Base-by-base conservation (phyloP, 2,329 filamentous ascomycete genomes). In the Aspergillus fischeri region DNA sequence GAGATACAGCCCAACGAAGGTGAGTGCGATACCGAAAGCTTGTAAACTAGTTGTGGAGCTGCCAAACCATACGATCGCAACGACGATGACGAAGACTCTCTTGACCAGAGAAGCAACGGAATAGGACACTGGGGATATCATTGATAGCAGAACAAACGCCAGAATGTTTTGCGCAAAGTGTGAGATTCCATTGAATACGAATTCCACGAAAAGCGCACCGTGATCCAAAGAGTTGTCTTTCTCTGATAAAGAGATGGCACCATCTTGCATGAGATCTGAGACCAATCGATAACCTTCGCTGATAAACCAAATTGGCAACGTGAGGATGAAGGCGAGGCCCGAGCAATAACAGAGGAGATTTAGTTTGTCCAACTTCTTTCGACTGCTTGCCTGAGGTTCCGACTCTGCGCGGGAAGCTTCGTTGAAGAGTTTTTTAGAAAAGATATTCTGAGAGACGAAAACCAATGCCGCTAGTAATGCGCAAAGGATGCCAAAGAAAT, bases 301-400 rank as follows among this genome's bases (percentile, higher is more conserved):
- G 84, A 91, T 92, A 61, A 97, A 84, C 94, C 94, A 99, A 53
- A 97, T 90, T 1, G 94, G 94, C 11, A 88, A 75, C 0, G 92
- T 97, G 54, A 97, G 81, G 55, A 96, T 67, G 66, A 99, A 96
- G 0, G 94, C 94, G 64, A 97, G 81, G 20, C 90, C 91, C 0
- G 92, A 96, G n/a, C 92, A 97, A 73, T 99, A 99, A 79, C 90
- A 97, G 3, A 99, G 82, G 20, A 99, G 81, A 70, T 99, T 99
- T 44, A 99, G 84, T 77, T 99, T 99, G 77, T 99, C 94, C 20
- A 97, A 83, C 75, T 96, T 97, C 60, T 87, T 86, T 47, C 83
- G 83, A 11, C 81, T 76, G 0, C 83, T 81, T 35, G 80, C 74
- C 1, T 84, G 84, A 2, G 80, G 77, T 54, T 96, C 91, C 7